These are phyloP conservation scores for Eucalyptus rudis DNA, from an alignment of 345 rosid species.

Conservation along the genomic window DNA sequence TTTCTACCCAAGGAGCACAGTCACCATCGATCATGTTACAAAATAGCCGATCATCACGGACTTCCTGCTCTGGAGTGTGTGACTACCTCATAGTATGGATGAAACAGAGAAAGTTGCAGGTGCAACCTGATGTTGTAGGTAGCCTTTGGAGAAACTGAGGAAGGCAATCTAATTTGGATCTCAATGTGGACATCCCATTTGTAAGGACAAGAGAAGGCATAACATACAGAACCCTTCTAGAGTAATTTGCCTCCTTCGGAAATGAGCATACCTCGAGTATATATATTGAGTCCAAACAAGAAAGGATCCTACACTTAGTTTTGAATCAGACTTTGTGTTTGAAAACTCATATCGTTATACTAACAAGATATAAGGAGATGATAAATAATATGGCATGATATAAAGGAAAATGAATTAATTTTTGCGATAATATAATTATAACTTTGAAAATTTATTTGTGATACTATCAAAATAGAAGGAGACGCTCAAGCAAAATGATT, in stretches of 20 bases:
- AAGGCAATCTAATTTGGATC: not conserved
- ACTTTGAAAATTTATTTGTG: fast-evolving
- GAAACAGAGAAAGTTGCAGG: not conserved
- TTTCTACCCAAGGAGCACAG: not conserved
- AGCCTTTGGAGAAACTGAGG: not conserved
- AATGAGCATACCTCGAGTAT: not conserved
- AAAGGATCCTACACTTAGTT: not conserved
- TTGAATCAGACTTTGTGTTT: not conserved
- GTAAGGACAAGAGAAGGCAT: not conserved
- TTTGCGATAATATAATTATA: not conserved
- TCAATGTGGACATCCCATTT: not conserved
- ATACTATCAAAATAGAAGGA: not conserved
- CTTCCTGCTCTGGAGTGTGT: not conserved
- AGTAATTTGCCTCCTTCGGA: not conserved
- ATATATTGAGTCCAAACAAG: not conserved
- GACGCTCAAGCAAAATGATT: fast-evolving
- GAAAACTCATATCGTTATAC: not conserved
- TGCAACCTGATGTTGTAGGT: not conserved
- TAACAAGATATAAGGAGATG: not conserved
- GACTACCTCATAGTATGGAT: not conserved
- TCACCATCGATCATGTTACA: not conserved
- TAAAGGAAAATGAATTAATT: fast-evolving
- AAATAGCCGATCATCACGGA: not conserved
- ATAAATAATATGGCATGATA: too few species aligned
- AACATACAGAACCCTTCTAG: not conserved